These are phyloP conservation scores for Royoungia palumana DNA, from an alignment of 768 basidiomycete genomes.

Conservation along the genomic window DNA sequence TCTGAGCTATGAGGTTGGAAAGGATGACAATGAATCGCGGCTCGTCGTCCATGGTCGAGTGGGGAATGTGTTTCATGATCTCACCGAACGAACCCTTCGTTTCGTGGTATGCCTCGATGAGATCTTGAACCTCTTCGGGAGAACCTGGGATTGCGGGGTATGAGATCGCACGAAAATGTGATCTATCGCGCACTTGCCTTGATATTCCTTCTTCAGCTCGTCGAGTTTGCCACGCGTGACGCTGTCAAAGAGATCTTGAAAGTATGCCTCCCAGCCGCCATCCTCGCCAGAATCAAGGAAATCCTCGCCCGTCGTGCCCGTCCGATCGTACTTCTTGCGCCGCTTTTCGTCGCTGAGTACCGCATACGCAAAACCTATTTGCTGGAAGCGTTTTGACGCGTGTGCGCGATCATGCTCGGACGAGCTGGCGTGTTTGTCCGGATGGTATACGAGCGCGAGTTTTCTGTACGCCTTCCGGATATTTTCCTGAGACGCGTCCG, in stretches of 20 bases:
- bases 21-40: constrained; percentile 72
- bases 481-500: constrained; percentile 55
- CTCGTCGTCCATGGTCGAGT: constrained; percentile 83
- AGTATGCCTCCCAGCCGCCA: constrained; percentile 91
- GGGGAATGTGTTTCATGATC: constrained; percentile 84
- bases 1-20: constrained; percentile 59
- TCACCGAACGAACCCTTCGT: constrained; percentile 71
- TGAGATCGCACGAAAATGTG: neutral
- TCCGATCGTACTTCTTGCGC: constrained; percentile 76
- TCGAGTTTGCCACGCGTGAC: constrained; percentile 85
- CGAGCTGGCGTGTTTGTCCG: constrained; percentile 79
- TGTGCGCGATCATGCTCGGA: constrained; percentile 58
- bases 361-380: constrained; percentile 91
- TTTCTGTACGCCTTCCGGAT: constrained; percentile 85
- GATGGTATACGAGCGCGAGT: constrained; percentile 78
- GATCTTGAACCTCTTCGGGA: constrained; percentile 75
- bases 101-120: constrained; percentile 70
- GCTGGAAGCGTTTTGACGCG: constrained; percentile 81
- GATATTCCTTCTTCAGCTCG: constrained; percentile 92
- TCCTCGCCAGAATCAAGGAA: constrained; percentile 69
- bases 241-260: constrained; percentile 82
- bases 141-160: constrained; percentile 55
- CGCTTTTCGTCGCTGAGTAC: constrained; percentile 78
- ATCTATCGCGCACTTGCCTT: constrained; percentile 46
- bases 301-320: constrained; percentile 82